phyloP scores from a whole-genome alignment of 495 filamentous ascomycete species.

The Penicillium steckii region DNA sequence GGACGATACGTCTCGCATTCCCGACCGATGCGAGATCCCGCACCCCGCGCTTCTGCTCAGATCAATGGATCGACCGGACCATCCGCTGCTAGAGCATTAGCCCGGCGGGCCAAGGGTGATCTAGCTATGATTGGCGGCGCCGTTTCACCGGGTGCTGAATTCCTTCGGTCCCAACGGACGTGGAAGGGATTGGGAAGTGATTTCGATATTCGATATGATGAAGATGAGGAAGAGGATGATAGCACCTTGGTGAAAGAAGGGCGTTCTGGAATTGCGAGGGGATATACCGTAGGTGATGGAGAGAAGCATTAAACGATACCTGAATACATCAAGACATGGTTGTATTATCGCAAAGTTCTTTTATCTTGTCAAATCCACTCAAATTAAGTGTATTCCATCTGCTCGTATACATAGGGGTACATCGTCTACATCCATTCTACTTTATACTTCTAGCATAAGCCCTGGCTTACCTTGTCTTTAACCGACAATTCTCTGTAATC shows the following conservation, averaged over 20 bases:
- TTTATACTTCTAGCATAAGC: no score
- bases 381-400: no score
- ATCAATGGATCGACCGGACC: slow-evolving; percentile 32
- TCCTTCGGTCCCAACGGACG: slow-evolving; percentile 73
- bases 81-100: slow-evolving; percentile 46
- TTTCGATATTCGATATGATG: slow-evolving; percentile 67
- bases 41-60: slow-evolving; percentile 29
- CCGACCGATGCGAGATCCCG: slow-evolving; percentile 66
- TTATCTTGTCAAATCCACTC: no score
- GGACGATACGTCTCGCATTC: slow-evolving; percentile 81
- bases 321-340: no score
- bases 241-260: slow-evolving; percentile 73
- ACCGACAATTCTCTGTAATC: no score
- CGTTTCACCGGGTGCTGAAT: slow-evolving; percentile 89
- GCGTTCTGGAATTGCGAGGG: slow-evolving; percentile 83
- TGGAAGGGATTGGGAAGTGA: slow-evolving; percentile 94
- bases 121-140: slow-evolving; percentile 75
- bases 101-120: slow-evolving; percentile 63
- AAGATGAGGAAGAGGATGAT: slow-evolving; percentile 50
- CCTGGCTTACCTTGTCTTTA: no score
- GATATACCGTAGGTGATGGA: slow-evolving; percentile 72
- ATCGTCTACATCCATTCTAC: no score
- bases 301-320: slow-evolving; percentile 34
- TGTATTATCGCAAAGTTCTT: neutral
- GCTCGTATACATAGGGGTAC: no score